Conservation (phyloP, 352 stramenopile species). For the Phytophthora rubi region DNA sequence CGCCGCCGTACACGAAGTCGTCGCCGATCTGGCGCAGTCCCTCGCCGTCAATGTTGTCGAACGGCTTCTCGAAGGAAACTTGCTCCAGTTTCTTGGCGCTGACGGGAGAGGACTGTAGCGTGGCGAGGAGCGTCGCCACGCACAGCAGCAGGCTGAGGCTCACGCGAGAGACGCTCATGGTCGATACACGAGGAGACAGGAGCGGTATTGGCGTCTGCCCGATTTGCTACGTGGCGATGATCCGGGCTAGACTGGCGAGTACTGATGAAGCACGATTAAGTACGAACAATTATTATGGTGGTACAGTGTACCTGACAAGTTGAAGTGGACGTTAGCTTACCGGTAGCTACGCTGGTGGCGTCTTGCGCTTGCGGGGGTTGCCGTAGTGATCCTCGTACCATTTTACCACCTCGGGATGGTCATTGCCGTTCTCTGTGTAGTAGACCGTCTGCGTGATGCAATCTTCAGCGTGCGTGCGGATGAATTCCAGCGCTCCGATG, state of each 20-base stretch:
- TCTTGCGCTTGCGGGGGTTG: background rate
- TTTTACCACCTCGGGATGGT: background rate
- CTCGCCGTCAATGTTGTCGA: constrained; percentile 71
- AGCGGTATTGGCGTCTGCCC: constrained; percentile 11
- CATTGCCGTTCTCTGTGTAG: background rate
- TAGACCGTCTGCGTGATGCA: background rate
- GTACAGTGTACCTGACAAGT: background rate
- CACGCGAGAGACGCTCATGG: constrained; percentile 31
- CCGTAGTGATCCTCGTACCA: background rate
- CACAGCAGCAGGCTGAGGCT: constrained; percentile 31
- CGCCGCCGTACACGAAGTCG: constrained; percentile 67
- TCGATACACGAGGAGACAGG: constrained; percentile 6
- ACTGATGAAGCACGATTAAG: constrained; percentile 11
- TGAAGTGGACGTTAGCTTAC: background rate
- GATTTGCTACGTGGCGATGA: constrained; percentile 33
- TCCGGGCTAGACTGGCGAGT: constrained; percentile 1
- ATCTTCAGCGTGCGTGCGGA: background rate
- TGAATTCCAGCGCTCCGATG: background rate
- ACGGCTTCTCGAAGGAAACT: constrained; percentile 83
- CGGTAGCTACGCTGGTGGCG: no score
- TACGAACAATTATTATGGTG: constrained; percentile 13
- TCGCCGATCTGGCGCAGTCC: constrained; percentile 60
- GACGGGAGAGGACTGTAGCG: constrained; percentile 22
- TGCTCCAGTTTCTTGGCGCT: constrained; percentile 48
- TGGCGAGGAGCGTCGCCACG: constrained; percentile 24